These are phyloP conservation scores for Hamamelis virginiana DNA, from an alignment of 164 flowering plant genomes.

Conservation along the genomic window DNA sequence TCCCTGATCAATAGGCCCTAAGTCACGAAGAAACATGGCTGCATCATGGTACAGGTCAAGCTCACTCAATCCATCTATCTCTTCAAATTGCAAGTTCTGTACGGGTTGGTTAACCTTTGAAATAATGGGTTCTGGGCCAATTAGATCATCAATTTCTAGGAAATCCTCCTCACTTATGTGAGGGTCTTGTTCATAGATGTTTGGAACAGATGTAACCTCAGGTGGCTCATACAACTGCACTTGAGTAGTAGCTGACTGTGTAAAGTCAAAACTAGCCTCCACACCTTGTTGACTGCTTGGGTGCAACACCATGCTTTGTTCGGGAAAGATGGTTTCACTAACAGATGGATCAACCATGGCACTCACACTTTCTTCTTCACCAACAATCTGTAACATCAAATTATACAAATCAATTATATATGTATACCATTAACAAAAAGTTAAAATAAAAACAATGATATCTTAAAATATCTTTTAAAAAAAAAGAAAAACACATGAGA, in stretches of 20 bases:
- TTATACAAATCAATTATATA: not conserved
- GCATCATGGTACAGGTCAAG: constrained; percentile 66
- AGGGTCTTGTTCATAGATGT: constrained; percentile 13
- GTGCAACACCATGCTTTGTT: constrained; percentile 12
- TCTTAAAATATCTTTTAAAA: no score
- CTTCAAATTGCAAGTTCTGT: constrained; percentile 24
- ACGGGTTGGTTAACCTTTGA: constrained; percentile 9
- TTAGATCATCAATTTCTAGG: constrained; percentile 78
- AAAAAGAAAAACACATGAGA: no score
- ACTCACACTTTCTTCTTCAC: constrained; percentile 35
- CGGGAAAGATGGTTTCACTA: constrained; percentile 23
- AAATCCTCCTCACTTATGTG: constrained; percentile 45
- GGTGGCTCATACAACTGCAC: constrained; percentile 28
- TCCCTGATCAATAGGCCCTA: constrained; percentile 31
- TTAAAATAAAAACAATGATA: no score
- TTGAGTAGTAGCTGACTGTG: constrained; percentile 27
- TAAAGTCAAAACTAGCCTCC: constrained; percentile 30
- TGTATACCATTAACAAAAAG: no score
- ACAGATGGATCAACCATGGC: constrained; percentile 27
- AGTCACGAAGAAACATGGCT: constrained; percentile 39
- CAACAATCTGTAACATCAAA: constrained; percentile 31
- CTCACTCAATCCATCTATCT: constrained; percentile 43
- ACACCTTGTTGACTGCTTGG: constrained; percentile 20
- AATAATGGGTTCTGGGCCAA: constrained; percentile 37
- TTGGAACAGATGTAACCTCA: constrained; percentile 46